These are phyloP conservation scores for Stenocarpella maydis DNA, from an alignment of 2,329 filamentous ascomycete species.

Conservation along the genomic window DNA sequence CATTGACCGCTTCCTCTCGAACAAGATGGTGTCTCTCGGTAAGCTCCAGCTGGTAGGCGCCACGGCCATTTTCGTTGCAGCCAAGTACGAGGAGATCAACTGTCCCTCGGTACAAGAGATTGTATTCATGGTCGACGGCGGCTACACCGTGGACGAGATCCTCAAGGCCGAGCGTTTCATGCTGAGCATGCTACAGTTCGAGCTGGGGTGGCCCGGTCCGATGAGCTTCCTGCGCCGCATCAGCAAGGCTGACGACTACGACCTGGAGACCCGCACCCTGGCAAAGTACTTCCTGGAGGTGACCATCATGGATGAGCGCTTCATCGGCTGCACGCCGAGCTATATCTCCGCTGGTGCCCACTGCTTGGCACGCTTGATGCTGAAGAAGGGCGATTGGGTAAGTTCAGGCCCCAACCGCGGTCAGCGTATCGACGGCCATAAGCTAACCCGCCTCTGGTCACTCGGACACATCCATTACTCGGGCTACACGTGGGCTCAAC, in stretches of 20 bases:
- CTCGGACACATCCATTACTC: constrained; percentile 90
- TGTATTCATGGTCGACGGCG: constrained; percentile 96
- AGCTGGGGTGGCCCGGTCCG: constrained; percentile 96
- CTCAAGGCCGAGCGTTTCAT: constrained; percentile 98
- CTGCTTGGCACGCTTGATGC: constrained; percentile 86
- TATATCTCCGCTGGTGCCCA: constrained; percentile 92
- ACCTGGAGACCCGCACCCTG: constrained; percentile 91
- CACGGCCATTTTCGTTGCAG: constrained; percentile 92
- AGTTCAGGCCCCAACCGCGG: constrained; percentile 47
- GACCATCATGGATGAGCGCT: constrained; percentile 97
- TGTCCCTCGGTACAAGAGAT: constrained; percentile 95
- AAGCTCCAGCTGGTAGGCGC: constrained; percentile 97
- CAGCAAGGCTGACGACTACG: constrained; percentile 98
- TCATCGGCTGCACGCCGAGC: constrained; percentile 89
- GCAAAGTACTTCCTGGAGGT: constrained; percentile 98
- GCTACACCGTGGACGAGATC: constrained; percentile 90
- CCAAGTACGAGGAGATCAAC: constrained; percentile 99
- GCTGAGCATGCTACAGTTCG: constrained; percentile 94
- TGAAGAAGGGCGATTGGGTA: constrained; percentile 95
- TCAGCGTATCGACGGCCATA: constrained; percentile 4
- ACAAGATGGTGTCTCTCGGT: constrained; percentile 92
- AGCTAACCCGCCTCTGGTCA: constrained; percentile 60
- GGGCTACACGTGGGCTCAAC: constrained; percentile 87
- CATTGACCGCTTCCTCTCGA: constrained; percentile 93
- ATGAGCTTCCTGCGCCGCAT: constrained; percentile 98